Conservation (phyloP, 108 stramenopile genomes). For the Cyclotella distinguenda region DNA sequence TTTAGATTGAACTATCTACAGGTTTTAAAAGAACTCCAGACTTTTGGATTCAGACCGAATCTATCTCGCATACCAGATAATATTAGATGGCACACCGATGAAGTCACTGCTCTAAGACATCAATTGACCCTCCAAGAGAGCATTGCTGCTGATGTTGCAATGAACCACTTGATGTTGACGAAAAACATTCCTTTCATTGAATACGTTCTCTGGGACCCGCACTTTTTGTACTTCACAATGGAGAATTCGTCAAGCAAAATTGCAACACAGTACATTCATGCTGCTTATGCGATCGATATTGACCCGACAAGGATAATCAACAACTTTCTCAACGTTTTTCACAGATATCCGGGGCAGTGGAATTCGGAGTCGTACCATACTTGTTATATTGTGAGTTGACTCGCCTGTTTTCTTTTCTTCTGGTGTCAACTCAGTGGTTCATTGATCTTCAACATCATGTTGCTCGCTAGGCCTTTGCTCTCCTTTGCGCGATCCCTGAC, state of each 20-base stretch:
- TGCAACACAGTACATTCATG: slow-evolving; percentile 62
- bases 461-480: slow-evolving; percentile 14
- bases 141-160: slow-evolving; percentile 66
- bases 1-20: slow-evolving; percentile 4
- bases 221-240: slow-evolving; percentile 31
- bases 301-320: slow-evolving; percentile 43
- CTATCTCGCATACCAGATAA: slow-evolving; percentile 56
- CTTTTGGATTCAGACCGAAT: slow-evolving; percentile 83
- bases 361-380: slow-evolving; percentile 43
- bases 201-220: slow-evolving; percentile 35
- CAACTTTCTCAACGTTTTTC: slow-evolving; percentile 50
- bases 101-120: slow-evolving; percentile 30
- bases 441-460: neutral
- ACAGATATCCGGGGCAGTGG: slow-evolving; percentile 49
- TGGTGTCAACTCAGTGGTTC: neutral
- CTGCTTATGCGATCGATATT: slow-evolving; percentile 46
- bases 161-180: slow-evolving; percentile 18
- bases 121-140: slow-evolving; percentile 51
- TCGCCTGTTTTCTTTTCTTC: neutral
- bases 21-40: slow-evolving; percentile 65
- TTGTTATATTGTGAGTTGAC: slow-evolving; percentile 36
- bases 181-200: slow-evolving; percentile 49
- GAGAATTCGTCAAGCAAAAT: slow-evolving; percentile 47
- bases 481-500: slow-evolving; percentile 66
- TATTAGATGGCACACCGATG: slow-evolving; percentile 31